These are phyloP conservation scores for Moelleriella libera DNA, from an alignment of 2,329 filamentous ascomycete species.

Conservation along the genomic window DNA sequence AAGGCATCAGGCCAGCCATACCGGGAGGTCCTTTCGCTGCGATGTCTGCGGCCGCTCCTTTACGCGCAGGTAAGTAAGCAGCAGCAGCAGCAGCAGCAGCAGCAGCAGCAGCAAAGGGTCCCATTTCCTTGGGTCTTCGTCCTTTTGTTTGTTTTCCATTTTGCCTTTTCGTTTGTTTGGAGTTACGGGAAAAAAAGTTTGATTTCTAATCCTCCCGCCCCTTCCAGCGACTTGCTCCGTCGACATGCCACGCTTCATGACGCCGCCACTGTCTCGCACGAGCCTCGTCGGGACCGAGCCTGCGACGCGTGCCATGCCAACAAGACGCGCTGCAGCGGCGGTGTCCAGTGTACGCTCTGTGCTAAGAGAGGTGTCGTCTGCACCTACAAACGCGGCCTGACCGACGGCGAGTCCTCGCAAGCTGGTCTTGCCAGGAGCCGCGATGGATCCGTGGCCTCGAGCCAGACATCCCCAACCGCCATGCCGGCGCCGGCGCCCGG, in stretches of 20 bases:
- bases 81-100: not conserved
- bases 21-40: slow-evolving; percentile 18
- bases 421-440: not conserved
- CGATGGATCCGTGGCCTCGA: not conserved
- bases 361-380: slow-evolving; percentile 22
- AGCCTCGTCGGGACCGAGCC: slow-evolving; percentile 21
- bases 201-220: not conserved
- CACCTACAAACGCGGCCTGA: slow-evolving; percentile 15
- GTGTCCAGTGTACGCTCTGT: slow-evolving; percentile 22
- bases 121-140: not conserved
- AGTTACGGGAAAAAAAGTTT: no score
- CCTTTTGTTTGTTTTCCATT: not conserved
- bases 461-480: no score
- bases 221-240: slow-evolving; percentile 20
- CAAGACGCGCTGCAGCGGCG: slow-evolving; percentile 30
- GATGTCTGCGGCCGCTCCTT: slow-evolving; percentile 22
- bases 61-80: slow-evolving; percentile 19
- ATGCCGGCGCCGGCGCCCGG: no score
- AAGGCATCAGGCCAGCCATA: slow-evolving; percentile 24
- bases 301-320: slow-evolving; percentile 29
- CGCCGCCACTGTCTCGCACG: slow-evolving; percentile 11
- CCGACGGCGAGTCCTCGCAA: not conserved
- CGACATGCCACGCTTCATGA: slow-evolving; percentile 22
- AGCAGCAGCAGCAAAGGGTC: not conserved
- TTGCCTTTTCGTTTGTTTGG: not conserved